Evolutionary conservation across 768 basidiomycete species (phyloP).

Genomic region (Suillus paluster): DNA sequence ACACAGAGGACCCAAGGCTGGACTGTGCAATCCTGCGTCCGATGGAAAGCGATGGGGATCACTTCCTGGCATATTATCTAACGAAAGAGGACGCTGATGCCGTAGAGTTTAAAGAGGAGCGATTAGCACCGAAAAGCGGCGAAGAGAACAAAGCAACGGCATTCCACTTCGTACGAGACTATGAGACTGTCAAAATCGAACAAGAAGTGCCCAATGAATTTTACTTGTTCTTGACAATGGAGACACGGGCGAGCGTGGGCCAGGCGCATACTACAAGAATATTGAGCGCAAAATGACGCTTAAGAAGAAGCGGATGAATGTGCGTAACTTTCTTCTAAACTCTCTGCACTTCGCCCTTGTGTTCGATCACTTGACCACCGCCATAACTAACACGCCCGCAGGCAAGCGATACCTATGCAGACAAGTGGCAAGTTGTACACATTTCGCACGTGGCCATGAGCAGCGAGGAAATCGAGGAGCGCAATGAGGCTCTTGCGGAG

Average conservation of each 20-base stretch:
- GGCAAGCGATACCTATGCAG: conserved; percentile 72
- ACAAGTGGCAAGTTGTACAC: conserved; percentile 84
- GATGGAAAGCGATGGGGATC: conserved; percentile 87
- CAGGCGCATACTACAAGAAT: conserved; percentile 88
- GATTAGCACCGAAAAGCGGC: conserved; percentile 51
- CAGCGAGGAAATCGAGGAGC: conserved; percentile 75
- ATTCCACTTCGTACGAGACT: conserved; percentile 82
- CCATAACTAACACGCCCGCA: conserved; percentile 29
- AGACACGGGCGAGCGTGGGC: conserved; percentile 46
- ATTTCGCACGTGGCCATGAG: conserved; percentile 73
- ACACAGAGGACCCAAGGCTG: conserved; percentile 76
- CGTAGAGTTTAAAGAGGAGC: conserved; percentile 62
- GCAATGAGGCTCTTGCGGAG: conserved; percentile 78
- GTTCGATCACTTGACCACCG: neutral
- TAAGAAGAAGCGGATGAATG: conserved; percentile 84
- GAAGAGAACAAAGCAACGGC: conserved; percentile 66
- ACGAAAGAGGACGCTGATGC: conserved; percentile 78
- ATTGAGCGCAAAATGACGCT: conserved; percentile 88
- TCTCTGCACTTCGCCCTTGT: neutral
- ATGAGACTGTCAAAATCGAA: conserved; percentile 86
- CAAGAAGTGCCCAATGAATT: conserved; percentile 88
- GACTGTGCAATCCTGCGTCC: conserved; percentile 87
- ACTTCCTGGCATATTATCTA: conserved; percentile 86
- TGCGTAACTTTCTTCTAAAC: conserved; percentile 39
- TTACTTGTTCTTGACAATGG: conserved; percentile 75